These are phyloP conservation scores for Spergularia azorica DNA, from an alignment of 179 eudicot species.

Conservation along the genomic window DNA sequence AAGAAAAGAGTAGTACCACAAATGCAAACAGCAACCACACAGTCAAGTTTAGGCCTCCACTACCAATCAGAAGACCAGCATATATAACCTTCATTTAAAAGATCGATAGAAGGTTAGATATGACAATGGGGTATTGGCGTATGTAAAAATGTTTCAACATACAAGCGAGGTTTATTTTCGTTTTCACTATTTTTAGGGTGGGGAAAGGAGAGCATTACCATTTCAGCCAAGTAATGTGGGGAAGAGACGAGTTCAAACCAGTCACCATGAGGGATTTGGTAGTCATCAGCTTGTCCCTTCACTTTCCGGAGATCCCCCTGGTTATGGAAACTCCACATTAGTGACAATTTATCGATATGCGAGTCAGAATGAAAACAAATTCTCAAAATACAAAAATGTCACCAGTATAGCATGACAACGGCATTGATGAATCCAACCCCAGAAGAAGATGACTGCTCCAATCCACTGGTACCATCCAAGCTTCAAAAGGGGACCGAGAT, in stretches of 20 bases:
- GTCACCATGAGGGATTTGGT: constrained; percentile 81
- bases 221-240: constrained; percentile 91
- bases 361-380: background rate
- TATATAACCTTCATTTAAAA: constrained; percentile 69
- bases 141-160: background rate
- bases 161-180: background rate
- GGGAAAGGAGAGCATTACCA: constrained; percentile 45
- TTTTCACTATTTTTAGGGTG: background rate
- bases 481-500: constrained; percentile 52
- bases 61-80: constrained; percentile 77
- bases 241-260: constrained; percentile 89
- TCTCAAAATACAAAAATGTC: constrained; percentile 24
- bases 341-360: background rate
- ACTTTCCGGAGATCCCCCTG: constrained; percentile 76
- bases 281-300: constrained; percentile 47
- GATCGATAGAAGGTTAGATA: background rate
- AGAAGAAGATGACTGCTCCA: constrained; percentile 69
- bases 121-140: too few relatives aligned
- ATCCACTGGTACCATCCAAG: constrained; percentile 78
- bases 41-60: constrained; percentile 69
- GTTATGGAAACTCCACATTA: constrained; percentile 2
- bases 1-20: constrained; percentile 52
- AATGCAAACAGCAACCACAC: constrained; percentile 81
- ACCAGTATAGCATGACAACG: constrained; percentile 90
- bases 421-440: constrained; percentile 91